Evolutionary conservation across 202 grass and related monocot genomes (phyloP).

Genomic region (Hordeum pubiflorum): DNA sequence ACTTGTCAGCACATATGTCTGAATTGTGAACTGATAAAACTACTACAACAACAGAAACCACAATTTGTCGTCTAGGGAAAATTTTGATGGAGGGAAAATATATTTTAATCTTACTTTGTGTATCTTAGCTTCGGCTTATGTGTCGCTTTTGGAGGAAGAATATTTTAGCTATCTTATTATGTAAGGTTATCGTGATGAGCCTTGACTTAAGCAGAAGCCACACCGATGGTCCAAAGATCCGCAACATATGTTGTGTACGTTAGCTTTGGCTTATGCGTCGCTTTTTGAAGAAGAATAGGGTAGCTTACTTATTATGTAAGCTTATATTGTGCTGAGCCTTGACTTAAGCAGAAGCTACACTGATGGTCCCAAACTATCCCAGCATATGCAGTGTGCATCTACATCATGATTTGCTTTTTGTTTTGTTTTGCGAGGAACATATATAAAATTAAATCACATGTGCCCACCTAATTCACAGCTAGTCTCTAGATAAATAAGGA

Average conservation of each 20-base stretch:
- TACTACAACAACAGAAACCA: not conserved
- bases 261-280: not conserved
- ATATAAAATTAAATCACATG: not conserved
- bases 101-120: not conserved
- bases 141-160: not conserved
- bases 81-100: not conserved
- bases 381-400: not conserved
- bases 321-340: not conserved
- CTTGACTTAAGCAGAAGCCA: slow-evolving; percentile 7
- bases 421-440: not conserved
- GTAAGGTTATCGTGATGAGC: not conserved
- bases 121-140: not conserved
- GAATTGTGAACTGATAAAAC: not conserved
- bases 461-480: not conserved
- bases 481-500: not conserved
- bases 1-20: no score
- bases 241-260: not conserved
- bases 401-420: no score
- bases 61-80: not conserved
- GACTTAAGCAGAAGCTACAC: not conserved
- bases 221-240: not conserved
- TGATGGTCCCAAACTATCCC: not conserved
- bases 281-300: not conserved
- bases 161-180: not conserved
- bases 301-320: not conserved